Evolutionary conservation across 139 green algal genomes (phyloP), one percentile per base, ranked within the genome.

Genomic region (Nannochloris sp.): DNA sequence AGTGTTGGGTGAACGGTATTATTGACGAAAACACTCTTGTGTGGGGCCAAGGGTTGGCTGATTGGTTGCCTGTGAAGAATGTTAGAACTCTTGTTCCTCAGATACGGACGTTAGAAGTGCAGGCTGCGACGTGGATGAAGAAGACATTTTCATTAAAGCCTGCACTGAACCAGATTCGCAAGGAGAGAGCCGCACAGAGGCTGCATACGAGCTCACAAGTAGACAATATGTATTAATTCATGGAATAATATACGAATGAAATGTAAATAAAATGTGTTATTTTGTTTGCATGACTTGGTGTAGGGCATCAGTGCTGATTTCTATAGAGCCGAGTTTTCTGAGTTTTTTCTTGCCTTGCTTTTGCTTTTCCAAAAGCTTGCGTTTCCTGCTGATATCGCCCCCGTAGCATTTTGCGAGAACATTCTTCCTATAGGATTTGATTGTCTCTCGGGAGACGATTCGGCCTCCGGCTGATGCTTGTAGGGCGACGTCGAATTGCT

Each of bases 321-420:
- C 81, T 43, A 96, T 87, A 60, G 79, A 86, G 50, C 89, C 90
- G 16, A 95, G 75, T 9, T 70, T 51, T 68, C 89, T 88, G 81
- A 93, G 90, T 4, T 91, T 81, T 78, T 96, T 97, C 76, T 99
- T 99, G 37, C 93, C 93, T 44, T 87, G 88, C 1, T 95, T 92
- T 80, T 90, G 92, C 83, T 98, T 98, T 68, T 91, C 87, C 59
- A 99, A 78, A 59, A 99, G 82, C 85, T 99, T 99, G 82, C 97
- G 97, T 83, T 99, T 99, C 14, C 93, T 78, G 44, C 21, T 57
- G 34, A 85, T 51, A 50, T 85, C 79, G 21, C 79, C 82, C 37
- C 79, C 87, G 60, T 99, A 99, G 76, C 94, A 99, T 78, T 99
- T 99, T 43, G 94, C 94, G 3, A 96, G 76, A 68, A 99, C 94